Evolutionary conservation across 495 filamentous ascomycete species (phyloP), one percentile per base, ranked within the genome.

Genomic region (Daldinia vernicosa): DNA sequence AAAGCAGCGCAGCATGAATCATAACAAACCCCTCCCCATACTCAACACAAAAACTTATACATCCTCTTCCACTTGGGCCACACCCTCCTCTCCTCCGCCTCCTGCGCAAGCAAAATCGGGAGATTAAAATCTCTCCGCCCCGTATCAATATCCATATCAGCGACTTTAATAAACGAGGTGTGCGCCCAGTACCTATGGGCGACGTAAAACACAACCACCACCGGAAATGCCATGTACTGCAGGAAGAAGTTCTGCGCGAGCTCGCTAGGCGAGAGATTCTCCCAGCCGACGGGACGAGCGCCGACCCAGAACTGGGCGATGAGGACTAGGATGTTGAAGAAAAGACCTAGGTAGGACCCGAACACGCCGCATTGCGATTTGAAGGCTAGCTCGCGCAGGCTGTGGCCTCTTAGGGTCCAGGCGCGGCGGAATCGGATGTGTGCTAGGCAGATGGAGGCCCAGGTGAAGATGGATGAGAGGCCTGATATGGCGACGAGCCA

Each of bases 221-320:
- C 88, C 0, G 95, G 95, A 0, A 88, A 89, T 14, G 92, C 92
- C n/a, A 97, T 82, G 74, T 94, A 99, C 54, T 85, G 86, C 28
- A 86, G 71, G 79, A 98, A 98, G 80, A 95, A 97, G 61, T 80
- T 86, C 67, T 88, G 68, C 0, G 84, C 86, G 27, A 86, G 75
- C 1, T 83, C 82, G 0, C 43, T 27, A 0, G 83, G 35, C 5
- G 82, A 82, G 76, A 77, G 84, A 0, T 75, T 59, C 0, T 61
- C 77, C 70, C 86, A 88, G 33, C 86, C 90, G 26, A 95, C 82
- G 1, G 95, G 95, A 67, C 90, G 92, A 15, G 92, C 90, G 30
- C 91, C 94, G 28, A 90, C 91, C 95, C 95, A 98, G 83, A 98
- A 97, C 75, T 98, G 94, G 7, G 92, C 95, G 51, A 95, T 74